Evolutionary conservation across 2,329 filamentous ascomycete species (phyloP).

Genomic region (Teratosphaeria zuluensis): DNA sequence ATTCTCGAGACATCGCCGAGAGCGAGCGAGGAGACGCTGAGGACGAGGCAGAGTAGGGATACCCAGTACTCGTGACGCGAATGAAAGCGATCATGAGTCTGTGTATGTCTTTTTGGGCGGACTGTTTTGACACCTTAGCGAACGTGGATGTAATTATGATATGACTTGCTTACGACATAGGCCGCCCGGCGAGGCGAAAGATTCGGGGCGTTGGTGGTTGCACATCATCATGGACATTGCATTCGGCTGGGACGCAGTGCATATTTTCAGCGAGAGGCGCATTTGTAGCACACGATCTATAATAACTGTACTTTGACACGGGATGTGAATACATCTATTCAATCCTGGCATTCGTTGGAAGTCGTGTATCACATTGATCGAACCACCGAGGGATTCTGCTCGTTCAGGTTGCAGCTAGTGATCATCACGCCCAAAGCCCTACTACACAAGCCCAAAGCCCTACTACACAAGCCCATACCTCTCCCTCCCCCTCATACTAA

Average conservation of each 20-base stretch:
- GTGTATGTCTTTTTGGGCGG: background rate
- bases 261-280: too few species aligned
- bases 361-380: too few species aligned
- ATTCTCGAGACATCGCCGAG: slow-evolving; percentile 32
- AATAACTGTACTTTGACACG: too few species aligned
- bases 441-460: background rate
- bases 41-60: slow-evolving; percentile 13
- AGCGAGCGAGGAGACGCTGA: slow-evolving; percentile 30
- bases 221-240: too few species aligned
- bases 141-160: background rate
- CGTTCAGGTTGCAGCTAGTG: too few species aligned
- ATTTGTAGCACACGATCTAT: too few species aligned
- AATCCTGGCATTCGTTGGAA: too few species aligned
- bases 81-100: too few species aligned
- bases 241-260: too few species aligned
- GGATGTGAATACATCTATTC: too few species aligned
- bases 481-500: background rate
- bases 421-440: too few species aligned
- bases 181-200: background rate
- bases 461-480: background rate
- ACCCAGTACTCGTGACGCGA: background rate
- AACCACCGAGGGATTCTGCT: too few species aligned
- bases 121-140: background rate
- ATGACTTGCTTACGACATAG: background rate
- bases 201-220: background rate